A percentile compares a stretch with the other conserved stretches of the same genome.
These are phyloP conservation scores for Gamarada debralockiae DNA, from an alignment of 495 filamentous ascomycete species.

Conservation along the genomic window DNA sequence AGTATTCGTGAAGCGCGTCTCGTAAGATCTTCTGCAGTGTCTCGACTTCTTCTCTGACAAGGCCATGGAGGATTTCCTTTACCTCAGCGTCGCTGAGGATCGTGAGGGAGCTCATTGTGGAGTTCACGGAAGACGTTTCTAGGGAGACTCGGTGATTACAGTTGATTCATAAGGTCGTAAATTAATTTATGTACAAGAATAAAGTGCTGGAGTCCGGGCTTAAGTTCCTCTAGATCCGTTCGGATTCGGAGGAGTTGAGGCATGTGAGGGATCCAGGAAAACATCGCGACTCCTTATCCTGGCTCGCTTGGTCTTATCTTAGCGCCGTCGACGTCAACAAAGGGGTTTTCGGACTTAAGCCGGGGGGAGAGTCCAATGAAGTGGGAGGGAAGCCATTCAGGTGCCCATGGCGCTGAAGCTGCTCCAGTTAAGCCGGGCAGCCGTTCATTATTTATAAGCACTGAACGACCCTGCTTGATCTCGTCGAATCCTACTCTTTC, in stretches of 20 bases:
- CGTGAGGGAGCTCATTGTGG: conserved; percentile 23
- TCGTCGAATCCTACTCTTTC: neutral
- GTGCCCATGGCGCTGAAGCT: no score
- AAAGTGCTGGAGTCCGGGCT: no score
- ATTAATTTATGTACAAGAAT: no score
- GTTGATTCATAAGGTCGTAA: no score
- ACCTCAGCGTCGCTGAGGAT: conserved; percentile 73
- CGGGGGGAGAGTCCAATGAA: neutral
- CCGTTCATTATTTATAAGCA: no score
- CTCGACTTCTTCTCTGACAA: conserved; percentile 67
- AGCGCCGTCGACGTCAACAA: neutral
- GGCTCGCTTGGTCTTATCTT: neutral
- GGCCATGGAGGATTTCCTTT: conserved; percentile 60
- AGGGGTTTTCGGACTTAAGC: neutral
- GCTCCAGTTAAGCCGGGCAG: no score
- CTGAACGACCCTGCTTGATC: neutral
- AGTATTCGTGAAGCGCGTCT: conserved; percentile 77
- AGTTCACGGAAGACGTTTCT: neutral
- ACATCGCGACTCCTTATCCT: neutral
- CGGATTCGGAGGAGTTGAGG: neutral
- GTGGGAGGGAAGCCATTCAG: no score
- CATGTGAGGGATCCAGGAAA: no score
- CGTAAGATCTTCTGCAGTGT: conserved; percentile 62
- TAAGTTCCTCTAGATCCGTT: no score
- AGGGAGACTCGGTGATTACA: neutral